Conservation (phyloP, 345 rosid species). For the Stellera chamaejasme region DNA sequence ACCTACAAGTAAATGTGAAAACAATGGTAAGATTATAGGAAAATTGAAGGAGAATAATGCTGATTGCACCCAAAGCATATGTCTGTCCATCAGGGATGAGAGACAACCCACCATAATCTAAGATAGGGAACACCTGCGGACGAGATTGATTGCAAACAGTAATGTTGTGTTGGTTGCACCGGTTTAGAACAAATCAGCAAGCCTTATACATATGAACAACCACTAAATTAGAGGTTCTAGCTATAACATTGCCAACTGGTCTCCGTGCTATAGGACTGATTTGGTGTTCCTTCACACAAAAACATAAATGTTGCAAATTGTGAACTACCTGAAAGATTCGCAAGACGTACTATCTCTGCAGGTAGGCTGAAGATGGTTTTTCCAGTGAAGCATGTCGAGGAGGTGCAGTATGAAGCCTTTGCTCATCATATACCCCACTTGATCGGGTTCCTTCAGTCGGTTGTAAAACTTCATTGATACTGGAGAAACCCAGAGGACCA, state of each 20-base stretch:
- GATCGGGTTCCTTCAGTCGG: slow-evolving; percentile 34
- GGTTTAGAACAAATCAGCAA: neutral
- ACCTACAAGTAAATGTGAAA: too few species aligned
- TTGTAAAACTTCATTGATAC: slow-evolving; percentile 33
- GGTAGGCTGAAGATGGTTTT: slow-evolving; percentile 65
- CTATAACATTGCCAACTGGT: neutral
- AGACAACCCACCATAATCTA: neutral
- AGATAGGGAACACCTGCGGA: neutral
- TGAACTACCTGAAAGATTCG: slow-evolving; percentile 7
- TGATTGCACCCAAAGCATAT: too few species aligned
- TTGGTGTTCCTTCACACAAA: neutral
- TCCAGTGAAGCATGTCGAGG: slow-evolving; percentile 59
- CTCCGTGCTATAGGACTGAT: neutral
- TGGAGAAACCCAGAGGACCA: slow-evolving; percentile 45
- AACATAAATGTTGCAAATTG: slow-evolving; percentile 6
- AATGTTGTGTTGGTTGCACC: neutral
- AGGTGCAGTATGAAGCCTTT: slow-evolving; percentile 44
- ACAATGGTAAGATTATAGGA: too few species aligned
- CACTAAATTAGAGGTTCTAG: too few species aligned
- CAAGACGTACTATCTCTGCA: slow-evolving; percentile 35
- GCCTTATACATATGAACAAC: neutral
- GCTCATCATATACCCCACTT: slow-evolving; percentile 39
- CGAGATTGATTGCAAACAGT: neutral
- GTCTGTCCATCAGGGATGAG: neutral
- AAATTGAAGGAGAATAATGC: too few species aligned